phyloP scores from a whole-genome alignment of 164 flowering plant genomes.

The Amborella trichopoda region DNA sequence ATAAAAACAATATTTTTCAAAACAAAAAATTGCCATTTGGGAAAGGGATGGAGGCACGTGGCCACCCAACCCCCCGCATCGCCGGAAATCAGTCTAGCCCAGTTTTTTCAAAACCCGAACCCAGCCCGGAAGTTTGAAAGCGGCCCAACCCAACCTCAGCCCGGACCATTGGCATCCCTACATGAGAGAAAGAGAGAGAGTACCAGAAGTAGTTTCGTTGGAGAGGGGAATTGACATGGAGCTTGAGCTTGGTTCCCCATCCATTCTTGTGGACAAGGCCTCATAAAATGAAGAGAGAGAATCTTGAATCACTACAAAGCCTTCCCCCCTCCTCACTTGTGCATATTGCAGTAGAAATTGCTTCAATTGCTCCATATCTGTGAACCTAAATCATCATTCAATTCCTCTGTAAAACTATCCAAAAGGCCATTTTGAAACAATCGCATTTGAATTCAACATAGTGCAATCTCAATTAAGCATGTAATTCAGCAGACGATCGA shows the following conservation, averaged over 20 bases:
- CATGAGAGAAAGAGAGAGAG: not conserved
- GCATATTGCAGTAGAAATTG: constrained; percentile 29
- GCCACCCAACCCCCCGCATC: too few relatives aligned
- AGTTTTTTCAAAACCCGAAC: too few relatives aligned
- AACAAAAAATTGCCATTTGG: too few relatives aligned
- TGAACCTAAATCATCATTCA: constrained; percentile 23
- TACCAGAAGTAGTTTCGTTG: constrained; percentile 5
- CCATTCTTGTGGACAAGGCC: constrained; percentile 26
- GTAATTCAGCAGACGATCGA: not conserved
- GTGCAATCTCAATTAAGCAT: not conserved
- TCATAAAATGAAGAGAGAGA: constrained; percentile 33
- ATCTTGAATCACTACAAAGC: constrained; percentile 26
- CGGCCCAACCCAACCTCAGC: too few relatives aligned
- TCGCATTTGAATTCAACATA: not conserved
- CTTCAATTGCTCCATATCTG: constrained; percentile 34
- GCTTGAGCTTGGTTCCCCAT: not conserved
- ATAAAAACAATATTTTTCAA: too few relatives aligned
- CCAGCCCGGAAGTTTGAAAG: too few relatives aligned
- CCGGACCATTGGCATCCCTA: too few relatives aligned
- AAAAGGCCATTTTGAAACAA: not conserved
- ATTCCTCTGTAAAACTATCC: not conserved
- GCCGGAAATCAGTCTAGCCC: too few relatives aligned
- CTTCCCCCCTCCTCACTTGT: constrained; percentile 15
- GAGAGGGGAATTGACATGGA: not conserved
- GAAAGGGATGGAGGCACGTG: too few relatives aligned